Evolutionary conservation across 352 stramenopile genomes (phyloP).

Genomic region (Phytophthora niederhauseri): DNA sequence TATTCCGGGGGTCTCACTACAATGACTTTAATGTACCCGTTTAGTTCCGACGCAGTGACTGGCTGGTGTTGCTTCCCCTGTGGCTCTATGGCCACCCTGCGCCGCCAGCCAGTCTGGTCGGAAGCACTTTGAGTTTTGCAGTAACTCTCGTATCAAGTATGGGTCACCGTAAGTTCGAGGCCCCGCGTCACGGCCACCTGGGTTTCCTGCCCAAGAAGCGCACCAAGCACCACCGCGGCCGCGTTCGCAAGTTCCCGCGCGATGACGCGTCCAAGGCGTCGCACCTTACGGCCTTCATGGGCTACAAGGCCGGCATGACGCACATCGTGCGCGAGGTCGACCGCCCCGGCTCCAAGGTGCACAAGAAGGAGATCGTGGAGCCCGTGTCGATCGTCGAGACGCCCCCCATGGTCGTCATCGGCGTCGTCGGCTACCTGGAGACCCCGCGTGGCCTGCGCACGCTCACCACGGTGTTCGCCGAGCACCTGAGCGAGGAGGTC

Average conservation of each 20-base stretch:
- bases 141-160: slow-evolving; percentile 86
- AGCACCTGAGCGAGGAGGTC: slow-evolving; percentile 99
- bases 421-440: slow-evolving; percentile 99
- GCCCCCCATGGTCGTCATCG: slow-evolving; percentile 99
- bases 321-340: slow-evolving; percentile 99
- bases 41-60: slow-evolving; percentile 39
- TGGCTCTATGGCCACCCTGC: background rate
- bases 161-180: slow-evolving; percentile 99
- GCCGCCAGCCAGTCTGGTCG: background rate
- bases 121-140: slow-evolving; percentile 85
- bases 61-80: slow-evolving; percentile 26
- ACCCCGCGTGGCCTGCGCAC: slow-evolving; percentile 98
- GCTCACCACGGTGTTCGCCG: slow-evolving; percentile 99
- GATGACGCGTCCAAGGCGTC: slow-evolving; percentile 96
- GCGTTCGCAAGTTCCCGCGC: slow-evolving; percentile 99
- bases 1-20: background rate
- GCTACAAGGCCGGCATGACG: slow-evolving; percentile 99
- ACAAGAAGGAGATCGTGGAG: slow-evolving; percentile 99
- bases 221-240: slow-evolving; percentile 99
- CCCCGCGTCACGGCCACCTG: slow-evolving; percentile 96
- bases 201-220: slow-evolving; percentile 99
- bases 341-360: slow-evolving; percentile 98
- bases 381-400: slow-evolving; percentile 99
- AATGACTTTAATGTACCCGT: background rate
- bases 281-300: slow-evolving; percentile 99